Evolutionary conservation across 2,329 filamentous ascomycete species (phyloP), one percentile per base, ranked within the genome.

Genomic region (Plectosphaerella sp.): DNA sequence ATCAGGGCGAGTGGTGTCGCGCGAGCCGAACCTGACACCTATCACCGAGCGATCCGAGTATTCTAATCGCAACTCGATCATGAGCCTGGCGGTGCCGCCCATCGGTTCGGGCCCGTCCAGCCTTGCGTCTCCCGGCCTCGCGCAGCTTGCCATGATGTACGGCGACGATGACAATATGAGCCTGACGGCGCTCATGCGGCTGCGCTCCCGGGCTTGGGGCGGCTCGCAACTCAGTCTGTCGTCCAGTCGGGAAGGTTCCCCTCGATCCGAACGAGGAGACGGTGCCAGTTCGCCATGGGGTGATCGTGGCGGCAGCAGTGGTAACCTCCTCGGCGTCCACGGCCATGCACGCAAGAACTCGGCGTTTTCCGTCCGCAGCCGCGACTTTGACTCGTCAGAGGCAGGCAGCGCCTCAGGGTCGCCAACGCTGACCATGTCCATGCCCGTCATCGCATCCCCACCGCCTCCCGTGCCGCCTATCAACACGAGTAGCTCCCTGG

Each of bases 21-120:
- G 88, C 41, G 93, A 97, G 65, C 93, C 94, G 1, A 97, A 94
- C 61, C 74, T 99, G 47, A 97, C 94, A 1, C 94, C 94, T 6
- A 97, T 99, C 61, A 97, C 93, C 0, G 94, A 97, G 67, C 83
- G 92, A 12, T 96, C 90, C 54, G 94, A 99, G 69, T 97, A 96
- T 74, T 96, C 91, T 42, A 96, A 95, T 54, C 84, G 94, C 45
- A 97, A 97, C 65, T 95, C 89, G 1, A 83, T 96, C 53, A 89
- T 95, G 73, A 90, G 87, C 53, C 73, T 93, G 55, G 77, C 75
- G 8, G 71, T 84, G 33, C 82, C 83, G 45, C 71, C 73, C 5
- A 57, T 68, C 14, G 63, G 66, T n/a, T 64, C 61, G 22, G 72
- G 69, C 25, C 69, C 73, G 54, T 82, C 76, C 52, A 81, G 73